Evolutionary conservation across 1,139 yeast genomes (phyloP), one percentile per base, ranked within the genome.

Genomic region (Entelexis paramagnoliae): DNA sequence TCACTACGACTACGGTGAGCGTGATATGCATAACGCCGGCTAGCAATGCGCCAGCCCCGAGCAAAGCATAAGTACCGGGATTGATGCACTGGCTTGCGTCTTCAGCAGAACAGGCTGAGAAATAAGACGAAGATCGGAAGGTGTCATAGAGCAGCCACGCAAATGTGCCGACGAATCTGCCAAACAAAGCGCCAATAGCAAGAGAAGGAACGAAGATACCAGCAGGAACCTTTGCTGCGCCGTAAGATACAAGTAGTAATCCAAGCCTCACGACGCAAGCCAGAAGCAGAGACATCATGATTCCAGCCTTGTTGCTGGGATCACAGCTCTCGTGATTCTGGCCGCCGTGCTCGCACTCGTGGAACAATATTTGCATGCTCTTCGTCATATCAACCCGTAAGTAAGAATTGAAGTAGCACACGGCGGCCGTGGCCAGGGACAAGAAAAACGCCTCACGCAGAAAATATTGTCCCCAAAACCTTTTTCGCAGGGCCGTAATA

Each of bases 171-270:
- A 87, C 64, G 0, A 93, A 81, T 53, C 97, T 74, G 3, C 96
- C 96, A 71, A 89, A 88, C 2, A 94, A 79, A 0, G 96, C 96
- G 7, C 97, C 97, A 2, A 91, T 85, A 0, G 96, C 96, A 93
- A 89, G 83, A 0, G 96, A 86, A 1, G 97, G 97, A 16, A 89
- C 96, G 68, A 89, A 89, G 11, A 89, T 88, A 19, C 96, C 97
- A 1, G 96, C 95, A 1, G 97, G 97, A 0, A 89, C 91, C 63
- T 83, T 86, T 58, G 88, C 79, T 0, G 55, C 58, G 2, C 96
- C 96, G 64, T 93, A 93, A 0, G 97, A 83, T 13, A 91, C 73
- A 32, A 87, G 78, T 22, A 93, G 86, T 40, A 93, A 71, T 0
- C 75, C 60, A 69, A 82, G 79, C 53, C 98, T 73, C 11, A 87